phyloP scores from a whole-genome alignment of 2,329 filamentous ascomycete species.

The Aspergillus aculeatinus region DNA sequence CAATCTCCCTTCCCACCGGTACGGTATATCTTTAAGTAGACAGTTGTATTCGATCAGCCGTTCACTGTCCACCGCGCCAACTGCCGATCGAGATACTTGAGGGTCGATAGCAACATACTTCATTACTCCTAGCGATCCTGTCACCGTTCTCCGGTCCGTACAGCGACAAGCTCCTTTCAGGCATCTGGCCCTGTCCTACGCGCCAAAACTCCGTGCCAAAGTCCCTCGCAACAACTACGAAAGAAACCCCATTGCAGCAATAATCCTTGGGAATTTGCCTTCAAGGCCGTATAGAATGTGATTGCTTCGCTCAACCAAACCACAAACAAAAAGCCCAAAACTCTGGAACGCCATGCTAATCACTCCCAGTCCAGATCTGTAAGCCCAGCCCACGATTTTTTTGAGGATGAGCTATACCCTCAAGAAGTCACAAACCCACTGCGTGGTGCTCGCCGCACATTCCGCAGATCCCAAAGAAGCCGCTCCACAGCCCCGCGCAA shows the following conservation, averaged over 20 bases:
- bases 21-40: slow-evolving; percentile 1
- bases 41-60: slow-evolving; percentile 5
- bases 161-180: not conserved
- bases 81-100: not conserved
- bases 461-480: slow-evolving; percentile 4
- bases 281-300: slow-evolving; percentile 15
- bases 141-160: not conserved
- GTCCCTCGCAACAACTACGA: not conserved
- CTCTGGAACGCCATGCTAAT: slow-evolving; percentile 21
- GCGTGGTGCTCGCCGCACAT: not conserved
- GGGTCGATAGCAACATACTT: no score
- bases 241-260: not conserved
- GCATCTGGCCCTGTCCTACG: not conserved
- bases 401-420: slow-evolving; percentile 1
- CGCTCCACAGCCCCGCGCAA: slow-evolving; percentile 10
- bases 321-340: not conserved
- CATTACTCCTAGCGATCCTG: not conserved
- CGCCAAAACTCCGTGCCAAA: not conserved
- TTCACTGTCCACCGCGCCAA: slow-evolving; percentile 2
- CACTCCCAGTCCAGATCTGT: slow-evolving; percentile 16
- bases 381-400: slow-evolving; percentile 5
- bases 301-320: slow-evolving; percentile 4
- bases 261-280: not conserved
- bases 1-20: not conserved
- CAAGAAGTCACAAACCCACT: not conserved